phyloP scores from a whole-genome alignment of 1,284 basidiomycete genomes.

The Tremellales sp. region DNA sequence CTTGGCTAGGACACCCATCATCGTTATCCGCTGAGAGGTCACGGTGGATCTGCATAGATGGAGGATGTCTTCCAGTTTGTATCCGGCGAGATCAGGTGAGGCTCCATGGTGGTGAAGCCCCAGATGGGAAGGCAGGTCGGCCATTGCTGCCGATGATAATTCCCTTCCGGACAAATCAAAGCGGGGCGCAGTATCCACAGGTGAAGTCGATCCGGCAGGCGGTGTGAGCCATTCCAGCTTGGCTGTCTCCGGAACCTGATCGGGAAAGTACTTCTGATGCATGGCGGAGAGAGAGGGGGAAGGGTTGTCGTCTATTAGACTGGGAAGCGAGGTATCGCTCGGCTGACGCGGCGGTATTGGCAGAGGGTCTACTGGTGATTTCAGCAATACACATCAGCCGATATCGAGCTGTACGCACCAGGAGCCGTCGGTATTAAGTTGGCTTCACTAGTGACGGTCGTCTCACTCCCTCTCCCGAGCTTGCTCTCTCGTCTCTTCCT shows the following conservation, averaged over 20 bases:
- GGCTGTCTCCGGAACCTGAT: slow-evolving; percentile 56
- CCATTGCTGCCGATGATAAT: slow-evolving; percentile 53
- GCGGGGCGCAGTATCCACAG: slow-evolving; percentile 43
- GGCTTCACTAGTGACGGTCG: background rate
- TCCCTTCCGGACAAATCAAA: slow-evolving; percentile 71
- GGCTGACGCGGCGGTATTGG: slow-evolving; percentile 32
- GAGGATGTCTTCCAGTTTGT: slow-evolving; percentile 83
- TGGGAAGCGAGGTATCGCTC: slow-evolving; percentile 2
- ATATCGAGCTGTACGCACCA: slow-evolving; percentile 3
- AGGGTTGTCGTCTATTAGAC: slow-evolving; percentile 58
- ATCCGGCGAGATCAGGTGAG: slow-evolving; percentile 77
- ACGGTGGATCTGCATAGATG: slow-evolving; percentile 76
- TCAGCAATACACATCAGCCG: background rate
- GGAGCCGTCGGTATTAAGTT: background rate
- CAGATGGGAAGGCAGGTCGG: slow-evolving; percentile 65
- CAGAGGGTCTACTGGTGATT: slow-evolving; percentile 21
- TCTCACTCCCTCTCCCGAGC: slow-evolving; percentile 4
- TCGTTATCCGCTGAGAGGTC: slow-evolving; percentile 74
- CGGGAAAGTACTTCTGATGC: slow-evolving; percentile 76
- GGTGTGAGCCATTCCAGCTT: slow-evolving; percentile 75
- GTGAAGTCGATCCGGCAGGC: slow-evolving; percentile 13
- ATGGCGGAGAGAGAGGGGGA: slow-evolving; percentile 80
- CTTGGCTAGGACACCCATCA: slow-evolving; percentile 68
- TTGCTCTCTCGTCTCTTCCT: slow-evolving; percentile 55
- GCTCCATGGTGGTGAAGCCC: slow-evolving; percentile 81